Evolutionary conservation across 1,139 yeast species (phyloP).

Genomic region (Yarrowia galli): DNA sequence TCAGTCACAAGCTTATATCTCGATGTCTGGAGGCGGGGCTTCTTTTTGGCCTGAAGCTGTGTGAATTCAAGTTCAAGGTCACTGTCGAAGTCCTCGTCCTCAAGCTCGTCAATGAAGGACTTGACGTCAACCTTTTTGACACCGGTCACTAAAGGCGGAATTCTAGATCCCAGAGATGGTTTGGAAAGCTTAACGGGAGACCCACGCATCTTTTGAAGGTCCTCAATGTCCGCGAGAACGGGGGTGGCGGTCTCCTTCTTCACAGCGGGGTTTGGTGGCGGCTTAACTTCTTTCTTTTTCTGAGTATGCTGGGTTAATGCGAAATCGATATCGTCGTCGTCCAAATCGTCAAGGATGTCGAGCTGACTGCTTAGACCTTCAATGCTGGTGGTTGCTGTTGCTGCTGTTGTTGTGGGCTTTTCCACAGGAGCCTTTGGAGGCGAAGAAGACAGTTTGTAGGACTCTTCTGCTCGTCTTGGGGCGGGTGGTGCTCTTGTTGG

Average conservation of each 20-base stretch:
- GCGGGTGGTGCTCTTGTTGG: not conserved
- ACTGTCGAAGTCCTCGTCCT: constrained; percentile 24
- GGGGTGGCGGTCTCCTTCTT: not conserved
- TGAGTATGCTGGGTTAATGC: constrained; percentile 30
- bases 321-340: constrained; percentile 29
- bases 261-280: not conserved
- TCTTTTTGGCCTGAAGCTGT: constrained; percentile 17
- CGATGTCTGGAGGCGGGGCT: constrained; percentile 16
- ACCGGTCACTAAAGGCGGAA: not conserved
- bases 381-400: not conserved
- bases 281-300: constrained; percentile 5
- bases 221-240: constrained; percentile 7
- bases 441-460: constrained; percentile 11
- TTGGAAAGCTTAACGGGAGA: constrained; percentile 17
- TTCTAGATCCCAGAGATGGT: not conserved
- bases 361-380: constrained; percentile 9
- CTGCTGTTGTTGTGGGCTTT: not conserved
- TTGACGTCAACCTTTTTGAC: constrained; percentile 10
- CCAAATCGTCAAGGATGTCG: constrained; percentile 10
- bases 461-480: not conserved
- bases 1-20: constrained; percentile 32
- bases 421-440: constrained; percentile 4
- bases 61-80: constrained; percentile 20
- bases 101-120: constrained; percentile 21
- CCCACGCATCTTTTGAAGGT: not conserved